Percentiles rank a stretch among this genome's conserved stretches.
Evolutionary conservation across 768 basidiomycete genomes (phyloP).

Genomic region (Suillus fuscotomentosus): DNA sequence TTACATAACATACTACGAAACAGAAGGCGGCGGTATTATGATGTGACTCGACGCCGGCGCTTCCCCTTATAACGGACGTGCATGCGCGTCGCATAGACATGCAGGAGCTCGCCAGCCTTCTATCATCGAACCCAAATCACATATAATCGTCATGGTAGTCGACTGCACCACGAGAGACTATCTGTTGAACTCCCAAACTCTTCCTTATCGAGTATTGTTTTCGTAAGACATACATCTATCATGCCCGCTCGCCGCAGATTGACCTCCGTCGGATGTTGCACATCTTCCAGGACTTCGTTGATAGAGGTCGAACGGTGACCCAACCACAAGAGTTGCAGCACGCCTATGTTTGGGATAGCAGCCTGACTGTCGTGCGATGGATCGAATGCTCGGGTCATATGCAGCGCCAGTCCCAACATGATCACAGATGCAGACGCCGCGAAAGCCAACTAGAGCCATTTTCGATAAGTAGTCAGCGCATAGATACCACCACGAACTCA

Average conservation of each 20-base stretch:
- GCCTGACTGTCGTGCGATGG: neutral
- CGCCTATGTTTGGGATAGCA: neutral
- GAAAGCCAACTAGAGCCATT: neutral
- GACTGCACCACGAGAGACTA: neutral
- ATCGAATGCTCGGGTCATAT: neutral
- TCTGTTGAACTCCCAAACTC: neutral
- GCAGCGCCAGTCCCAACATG: neutral
- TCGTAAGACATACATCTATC: neutral
- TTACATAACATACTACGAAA: too few species aligned
- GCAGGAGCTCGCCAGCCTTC: neutral
- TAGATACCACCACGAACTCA: neutral
- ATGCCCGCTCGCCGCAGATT: slow-evolving; percentile 3
- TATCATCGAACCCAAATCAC: neutral
- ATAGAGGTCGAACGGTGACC: slow-evolving; percentile 1
- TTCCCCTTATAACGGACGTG: neutral
- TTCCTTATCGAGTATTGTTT: neutral
- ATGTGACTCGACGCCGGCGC: too few species aligned
- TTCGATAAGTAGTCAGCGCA: neutral
- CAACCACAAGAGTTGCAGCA: slow-evolving; percentile 10
- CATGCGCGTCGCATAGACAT: neutral
- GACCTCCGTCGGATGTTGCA: slow-evolving; percentile 3
- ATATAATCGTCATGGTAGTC: neutral
- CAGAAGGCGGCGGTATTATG: too few species aligned
- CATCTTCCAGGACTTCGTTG: neutral
- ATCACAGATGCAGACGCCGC: slow-evolving; percentile 1